Base-by-base conservation (phyloP, 805 yeast species). In the Cyberlindnera petersonii region DNA sequence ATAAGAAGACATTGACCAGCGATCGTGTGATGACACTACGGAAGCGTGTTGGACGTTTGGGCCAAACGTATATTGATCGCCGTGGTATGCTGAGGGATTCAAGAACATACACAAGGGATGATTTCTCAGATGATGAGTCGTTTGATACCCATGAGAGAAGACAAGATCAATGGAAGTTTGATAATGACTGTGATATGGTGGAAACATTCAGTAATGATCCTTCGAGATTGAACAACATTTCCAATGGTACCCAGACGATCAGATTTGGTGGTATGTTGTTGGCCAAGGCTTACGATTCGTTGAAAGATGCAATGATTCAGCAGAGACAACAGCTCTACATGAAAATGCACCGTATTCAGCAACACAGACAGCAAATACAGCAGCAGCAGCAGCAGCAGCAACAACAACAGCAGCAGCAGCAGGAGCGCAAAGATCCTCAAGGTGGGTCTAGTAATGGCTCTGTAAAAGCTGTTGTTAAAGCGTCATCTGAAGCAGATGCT, bases 211-310 rank as follows among this genome's bases (percentile, higher is more conserved):
- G 79, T 43, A 72, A 75, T 43, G 96, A 87, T 59, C 96, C 97
- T 0, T 79, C 95, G 0, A 72, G 75, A 39, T 69, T 89, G 52
- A 89, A 89, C 56, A 82, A 83, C 47, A 86, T 89, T 29, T 76
- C 87, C 11, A 82, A 82, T 38, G 91, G 81, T 36, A 88, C 96
- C 2, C 97, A 89, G 61, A 80, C 85, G 1, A 85, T 91, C 22
- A 69, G 97, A 43, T 89, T 89, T 63, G 96, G 96, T 8, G 77
- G 95, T 6, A 88, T 88, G 96, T 63, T 91, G 23, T 68, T 88
- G 29, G 77, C 93, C 4, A 91, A 89, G 60, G 81, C 96, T 0
- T 85, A 85, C 56, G 96, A 88, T 38, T 73, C 80, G 35, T 65
- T 81, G 47, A 68, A 86, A 51, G 87, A 88, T 56, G 82, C 89